A percentile compares a stretch with the other conserved stretches of the same genome.
Evolutionary conservation across 345 rosid species (phyloP).

Genomic region (Acer yangbiense): DNA sequence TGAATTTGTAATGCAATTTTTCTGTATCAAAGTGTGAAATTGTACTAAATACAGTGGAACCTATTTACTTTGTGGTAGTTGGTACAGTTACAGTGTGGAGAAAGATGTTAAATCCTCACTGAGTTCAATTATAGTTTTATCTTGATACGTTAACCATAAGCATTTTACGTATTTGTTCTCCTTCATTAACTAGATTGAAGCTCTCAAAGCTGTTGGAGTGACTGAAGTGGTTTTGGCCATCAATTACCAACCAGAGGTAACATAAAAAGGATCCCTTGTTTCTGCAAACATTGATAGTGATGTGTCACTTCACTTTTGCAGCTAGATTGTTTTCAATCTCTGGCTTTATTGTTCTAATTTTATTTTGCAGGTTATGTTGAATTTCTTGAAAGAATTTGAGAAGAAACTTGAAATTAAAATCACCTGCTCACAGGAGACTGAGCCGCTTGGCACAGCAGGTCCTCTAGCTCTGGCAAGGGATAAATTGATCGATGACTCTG

Average conservation of each 20-base stretch:
- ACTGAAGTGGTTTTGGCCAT: slow-evolving; percentile 82
- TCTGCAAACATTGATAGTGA: neutral
- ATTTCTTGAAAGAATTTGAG: slow-evolving; percentile 76
- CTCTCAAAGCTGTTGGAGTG: slow-evolving; percentile 72
- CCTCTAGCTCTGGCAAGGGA: slow-evolving; percentile 83
- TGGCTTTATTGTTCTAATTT: neutral
- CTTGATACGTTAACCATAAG: neutral
- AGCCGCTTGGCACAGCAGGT: slow-evolving; percentile 87
- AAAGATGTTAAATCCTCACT: neutral
- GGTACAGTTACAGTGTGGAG: neutral
- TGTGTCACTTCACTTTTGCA: neutral
- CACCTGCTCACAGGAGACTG: slow-evolving; percentile 82
- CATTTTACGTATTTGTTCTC: neutral
- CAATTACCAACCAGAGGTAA: slow-evolving; percentile 82
- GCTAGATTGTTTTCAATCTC: neutral
- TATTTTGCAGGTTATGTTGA: slow-evolving; percentile 60
- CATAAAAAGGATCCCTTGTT: neutral
- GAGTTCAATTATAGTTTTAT: neutral
- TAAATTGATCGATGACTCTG: slow-evolving; percentile 58
- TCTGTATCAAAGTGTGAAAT: neutral
- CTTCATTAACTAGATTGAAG: slow-evolving; percentile 57
- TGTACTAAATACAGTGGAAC: neutral
- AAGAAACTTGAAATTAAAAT: slow-evolving; percentile 71
- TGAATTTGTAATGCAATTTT: neutral
- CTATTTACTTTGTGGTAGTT: too few relatives aligned